Evolutionary conservation across 73 alveolate genomes (phyloP).

Genomic region (Paramecium octaurelia): DNA sequence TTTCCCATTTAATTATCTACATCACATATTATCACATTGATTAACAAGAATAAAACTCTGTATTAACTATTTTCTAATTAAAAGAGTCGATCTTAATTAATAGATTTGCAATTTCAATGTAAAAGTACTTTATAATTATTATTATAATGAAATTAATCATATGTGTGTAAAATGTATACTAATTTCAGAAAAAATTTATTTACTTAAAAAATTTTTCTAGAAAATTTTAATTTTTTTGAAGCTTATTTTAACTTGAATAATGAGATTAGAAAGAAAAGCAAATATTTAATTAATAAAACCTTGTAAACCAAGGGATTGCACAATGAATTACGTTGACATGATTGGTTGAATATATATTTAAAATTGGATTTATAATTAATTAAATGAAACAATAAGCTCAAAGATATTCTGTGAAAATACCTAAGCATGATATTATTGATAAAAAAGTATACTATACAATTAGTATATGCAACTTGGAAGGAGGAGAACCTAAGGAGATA

Average conservation of each 20-base stretch:
- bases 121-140: too few species aligned
- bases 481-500: neutral
- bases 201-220: neutral
- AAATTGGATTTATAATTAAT: neutral
- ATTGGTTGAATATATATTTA: neutral
- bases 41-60: neutral
- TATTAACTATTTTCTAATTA: too few species aligned
- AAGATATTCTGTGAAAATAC: neutral
- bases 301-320: neutral
- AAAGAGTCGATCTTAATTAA: neutral
- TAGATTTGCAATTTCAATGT: too few species aligned
- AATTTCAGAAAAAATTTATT: too few species aligned
- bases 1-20: too few species aligned
- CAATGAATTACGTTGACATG: neutral
- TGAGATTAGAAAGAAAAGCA: neutral
- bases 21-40: too few species aligned
- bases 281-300: neutral
- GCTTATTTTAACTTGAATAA: neutral
- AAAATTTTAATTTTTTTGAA: neutral
- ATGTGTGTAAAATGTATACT: too few species aligned
- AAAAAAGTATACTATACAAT: neutral
- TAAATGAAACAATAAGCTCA: neutral
- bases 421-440: neutral
- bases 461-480: neutral
- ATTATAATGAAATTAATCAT: too few species aligned